Evolutionary conservation across 257 asterid genomes (phyloP).

Genomic region (Avicennia marina): DNA sequence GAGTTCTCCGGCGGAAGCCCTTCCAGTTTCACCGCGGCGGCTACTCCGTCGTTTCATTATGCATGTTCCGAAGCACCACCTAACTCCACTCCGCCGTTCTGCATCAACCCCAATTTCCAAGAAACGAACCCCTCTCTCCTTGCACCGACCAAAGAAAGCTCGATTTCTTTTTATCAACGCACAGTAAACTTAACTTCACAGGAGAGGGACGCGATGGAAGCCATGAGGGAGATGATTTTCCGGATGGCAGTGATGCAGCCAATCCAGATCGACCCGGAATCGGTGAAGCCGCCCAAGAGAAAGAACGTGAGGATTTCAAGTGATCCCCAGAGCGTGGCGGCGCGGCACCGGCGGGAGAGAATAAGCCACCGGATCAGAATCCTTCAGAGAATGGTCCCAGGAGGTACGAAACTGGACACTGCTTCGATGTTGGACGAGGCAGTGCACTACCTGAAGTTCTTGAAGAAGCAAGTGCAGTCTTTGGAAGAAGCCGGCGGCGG

Average conservation of each 20-base stretch:
- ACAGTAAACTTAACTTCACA: conserved; percentile 11
- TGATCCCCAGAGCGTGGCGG: too few species aligned
- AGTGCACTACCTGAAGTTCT: conserved; percentile 49
- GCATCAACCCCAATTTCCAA: conserved; percentile 10
- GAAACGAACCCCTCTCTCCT: not conserved
- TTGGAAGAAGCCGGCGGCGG: conserved; percentile 25
- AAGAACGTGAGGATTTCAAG: conserved; percentile 51
- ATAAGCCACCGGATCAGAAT: conserved; percentile 49
- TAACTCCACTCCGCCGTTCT: not conserved
- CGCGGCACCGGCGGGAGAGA: conserved; percentile 47
- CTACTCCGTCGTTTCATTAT: conserved; percentile 7
- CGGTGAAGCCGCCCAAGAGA: conserved; percentile 43
- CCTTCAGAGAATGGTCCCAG: conserved; percentile 55
- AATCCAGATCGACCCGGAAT: conserved; percentile 38
- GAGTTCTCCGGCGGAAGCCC: conserved; percentile 22
- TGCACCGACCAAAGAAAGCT: not conserved
- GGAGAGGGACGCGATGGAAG: conserved; percentile 33
- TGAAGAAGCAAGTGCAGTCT: conserved; percentile 39
- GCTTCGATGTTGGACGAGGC: conserved; percentile 62
- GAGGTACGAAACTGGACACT: conserved; percentile 61
- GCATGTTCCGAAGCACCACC: not conserved
- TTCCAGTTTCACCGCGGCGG: not conserved
- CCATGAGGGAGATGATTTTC: conserved; percentile 58
- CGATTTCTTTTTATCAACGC: not conserved
- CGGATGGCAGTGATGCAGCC: conserved; percentile 58